phyloP scores from a whole-genome alignment of 2,329 filamentous ascomycete species.

The Apiospora koreana region DNA sequence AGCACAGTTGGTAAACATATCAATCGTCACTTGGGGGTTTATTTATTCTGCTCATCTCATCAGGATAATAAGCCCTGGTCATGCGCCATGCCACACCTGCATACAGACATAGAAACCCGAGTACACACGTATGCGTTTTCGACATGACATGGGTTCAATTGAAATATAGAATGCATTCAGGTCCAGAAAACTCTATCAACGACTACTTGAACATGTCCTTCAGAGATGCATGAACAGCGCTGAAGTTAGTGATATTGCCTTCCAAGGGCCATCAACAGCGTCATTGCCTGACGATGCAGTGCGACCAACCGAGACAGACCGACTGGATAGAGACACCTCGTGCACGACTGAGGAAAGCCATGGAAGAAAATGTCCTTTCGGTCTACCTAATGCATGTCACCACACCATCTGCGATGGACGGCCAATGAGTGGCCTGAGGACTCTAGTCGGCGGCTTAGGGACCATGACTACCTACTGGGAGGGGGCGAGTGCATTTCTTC shows the following conservation, averaged over 20 bases:
- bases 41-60: not conserved
- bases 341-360: not conserved
- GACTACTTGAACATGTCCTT: not conserved
- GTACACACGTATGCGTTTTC: not conserved
- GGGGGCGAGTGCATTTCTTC: not conserved
- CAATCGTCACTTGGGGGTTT: not conserved
- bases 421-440: not conserved
- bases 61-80: not conserved
- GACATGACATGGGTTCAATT: not conserved
- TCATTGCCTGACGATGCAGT: slow-evolving; percentile 3
- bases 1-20: not conserved
- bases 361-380: not conserved
- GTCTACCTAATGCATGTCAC: slow-evolving; percentile 9
- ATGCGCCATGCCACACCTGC: not conserved
- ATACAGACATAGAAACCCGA: not conserved
- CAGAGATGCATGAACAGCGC: not conserved
- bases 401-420: not conserved
- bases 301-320: slow-evolving; percentile 2
- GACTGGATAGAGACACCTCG: slow-evolving; percentile 1
- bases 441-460: slow-evolving; percentile 1
- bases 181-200: not conserved
- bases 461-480: not conserved
- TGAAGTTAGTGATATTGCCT: not conserved
- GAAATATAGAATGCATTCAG: not conserved
- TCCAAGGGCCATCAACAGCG: not conserved